Conservation (phyloP, 768 basidiomycete genomes). For the Paxillus ammoniavirescens region DNA sequence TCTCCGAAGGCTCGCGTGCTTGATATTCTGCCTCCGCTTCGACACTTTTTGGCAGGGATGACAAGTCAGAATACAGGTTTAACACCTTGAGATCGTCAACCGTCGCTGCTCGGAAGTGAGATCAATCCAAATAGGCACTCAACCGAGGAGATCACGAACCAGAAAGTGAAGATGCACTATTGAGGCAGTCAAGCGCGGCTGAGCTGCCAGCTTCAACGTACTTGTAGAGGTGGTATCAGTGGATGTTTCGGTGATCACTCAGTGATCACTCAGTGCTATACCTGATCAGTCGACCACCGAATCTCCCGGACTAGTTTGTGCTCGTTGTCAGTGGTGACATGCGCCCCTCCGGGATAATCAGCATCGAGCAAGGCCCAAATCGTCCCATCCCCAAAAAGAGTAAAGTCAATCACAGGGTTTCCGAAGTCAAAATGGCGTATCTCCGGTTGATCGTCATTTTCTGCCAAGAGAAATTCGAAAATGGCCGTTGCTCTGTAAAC, state of each 20-base stretch:
- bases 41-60: constrained; percentile 58
- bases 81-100: constrained; percentile 48
- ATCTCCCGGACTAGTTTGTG: constrained; percentile 30
- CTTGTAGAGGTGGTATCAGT: constrained; percentile 12
- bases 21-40: constrained; percentile 46
- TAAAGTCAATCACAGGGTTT: constrained; percentile 62
- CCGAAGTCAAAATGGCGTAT: constrained; percentile 49
- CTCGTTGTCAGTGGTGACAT: constrained; percentile 12
- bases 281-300: constrained; percentile 39
- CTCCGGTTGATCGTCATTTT: constrained; percentile 14
- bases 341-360: constrained; percentile 30
- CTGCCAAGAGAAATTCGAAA: constrained; percentile 46
- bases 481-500: constrained; percentile 61
- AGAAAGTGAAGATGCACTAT: constrained; percentile 41
- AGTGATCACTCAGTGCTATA: constrained; percentile 16
- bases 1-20: constrained; percentile 27
- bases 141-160: constrained; percentile 36
- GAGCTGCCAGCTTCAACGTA: constrained; percentile 19
- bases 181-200: constrained; percentile 44
- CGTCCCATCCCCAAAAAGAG: constrained; percentile 32
- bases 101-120: constrained; percentile 38
- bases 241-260: not conserved
- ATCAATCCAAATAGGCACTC: not conserved
- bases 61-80: constrained; percentile 59
- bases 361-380: constrained; percentile 54